Evolutionary conservation across 495 filamentous ascomycete species (phyloP).

Genomic region (Bathelium albidoporum): DNA sequence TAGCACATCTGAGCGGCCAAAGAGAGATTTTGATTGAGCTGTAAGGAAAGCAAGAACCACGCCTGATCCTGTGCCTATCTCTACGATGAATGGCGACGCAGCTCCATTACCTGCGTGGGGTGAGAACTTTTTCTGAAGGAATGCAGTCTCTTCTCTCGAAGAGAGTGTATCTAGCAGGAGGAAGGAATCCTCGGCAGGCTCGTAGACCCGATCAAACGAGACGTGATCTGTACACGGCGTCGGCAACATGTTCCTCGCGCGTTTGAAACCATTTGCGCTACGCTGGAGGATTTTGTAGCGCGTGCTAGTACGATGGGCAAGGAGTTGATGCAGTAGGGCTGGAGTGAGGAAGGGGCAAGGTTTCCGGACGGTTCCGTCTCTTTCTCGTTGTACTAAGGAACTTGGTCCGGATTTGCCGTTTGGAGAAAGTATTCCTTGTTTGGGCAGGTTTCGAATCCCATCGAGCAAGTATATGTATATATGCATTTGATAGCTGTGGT

Average conservation of each 20-base stretch:
- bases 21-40: conserved; percentile 60
- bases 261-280: no score
- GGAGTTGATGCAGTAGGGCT: not conserved
- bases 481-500: no score
- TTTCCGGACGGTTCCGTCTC: no score
- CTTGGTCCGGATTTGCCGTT: no score
- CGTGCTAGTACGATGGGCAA: not conserved
- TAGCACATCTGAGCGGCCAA: conserved; percentile 60
- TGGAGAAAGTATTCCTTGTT: no score
- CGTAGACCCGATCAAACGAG: conserved; percentile 74
- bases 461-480: no score
- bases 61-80: conserved; percentile 84
- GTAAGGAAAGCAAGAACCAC: conserved; percentile 79
- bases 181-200: conserved; percentile 90
- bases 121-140: conserved; percentile 55
- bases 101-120: not conserved
- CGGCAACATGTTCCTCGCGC: conserved; percentile 55
- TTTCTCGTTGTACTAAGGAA: no score
- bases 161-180: conserved; percentile 89
- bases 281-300: no score
- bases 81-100: conserved; percentile 58
- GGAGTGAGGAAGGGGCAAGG: no score
- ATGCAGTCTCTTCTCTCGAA: conserved; percentile 56
- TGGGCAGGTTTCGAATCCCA: no score
- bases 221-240: conserved; percentile 90